Conservation (phyloP, 2,329 filamentous ascomycete genomes). For the Alternaria alternata region DNA sequence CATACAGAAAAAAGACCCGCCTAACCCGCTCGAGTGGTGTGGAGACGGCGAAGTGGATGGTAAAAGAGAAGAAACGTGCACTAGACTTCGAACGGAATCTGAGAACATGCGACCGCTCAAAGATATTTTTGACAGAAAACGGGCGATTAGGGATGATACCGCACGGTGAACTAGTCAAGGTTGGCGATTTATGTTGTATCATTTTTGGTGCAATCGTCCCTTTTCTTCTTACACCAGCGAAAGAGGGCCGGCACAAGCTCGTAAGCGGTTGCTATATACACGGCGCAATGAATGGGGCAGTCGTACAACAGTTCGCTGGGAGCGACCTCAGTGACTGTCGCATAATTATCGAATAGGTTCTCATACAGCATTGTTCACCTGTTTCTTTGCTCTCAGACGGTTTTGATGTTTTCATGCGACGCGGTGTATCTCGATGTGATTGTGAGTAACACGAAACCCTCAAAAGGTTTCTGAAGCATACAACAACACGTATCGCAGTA, state of each 20-base stretch:
- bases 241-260: neutral
- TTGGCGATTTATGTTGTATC: neutral
- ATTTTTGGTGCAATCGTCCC: neutral
- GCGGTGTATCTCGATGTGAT: too few relatives aligned
- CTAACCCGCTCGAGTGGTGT: too few relatives aligned
- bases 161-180: rapidly evolving
- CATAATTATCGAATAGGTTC: neutral
- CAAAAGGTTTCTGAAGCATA: neutral
- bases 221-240: neutral
- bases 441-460: too few relatives aligned
- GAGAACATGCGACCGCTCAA: rapidly evolving
- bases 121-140: neutral
- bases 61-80: too few relatives aligned
- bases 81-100: rapidly evolving
- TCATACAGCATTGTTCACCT: too few relatives aligned
- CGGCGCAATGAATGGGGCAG: neutral
- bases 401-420: neutral
- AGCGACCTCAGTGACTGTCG: neutral
- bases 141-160: neutral
- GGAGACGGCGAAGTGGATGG: rapidly evolving
- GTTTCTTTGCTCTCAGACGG: too few relatives aligned
- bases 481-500: neutral
- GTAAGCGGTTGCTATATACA: neutral
- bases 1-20: too few relatives aligned
- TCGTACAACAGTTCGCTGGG: rapidly evolving